Evolutionary conservation across 2,329 filamentous ascomycete species (phyloP).

Genomic region (Colletotrichum sp.): DNA sequence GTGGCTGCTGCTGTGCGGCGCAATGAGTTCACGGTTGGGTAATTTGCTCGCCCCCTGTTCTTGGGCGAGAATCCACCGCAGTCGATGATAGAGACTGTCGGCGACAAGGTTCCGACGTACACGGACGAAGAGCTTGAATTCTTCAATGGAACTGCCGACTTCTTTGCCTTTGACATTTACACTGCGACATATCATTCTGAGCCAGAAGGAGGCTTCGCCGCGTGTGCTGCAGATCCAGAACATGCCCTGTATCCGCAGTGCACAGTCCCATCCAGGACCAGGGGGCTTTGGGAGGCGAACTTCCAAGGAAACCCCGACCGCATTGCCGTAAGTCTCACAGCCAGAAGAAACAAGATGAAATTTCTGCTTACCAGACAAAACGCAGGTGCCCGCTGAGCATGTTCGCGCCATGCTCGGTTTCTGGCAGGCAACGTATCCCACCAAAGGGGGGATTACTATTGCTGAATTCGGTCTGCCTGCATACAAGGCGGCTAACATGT

Average conservation of each 20-base stretch:
- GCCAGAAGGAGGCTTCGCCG: not conserved
- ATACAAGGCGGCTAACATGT: constrained; percentile 47
- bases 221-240: not conserved
- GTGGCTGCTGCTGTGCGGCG: constrained; percentile 50
- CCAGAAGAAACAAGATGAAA: not conserved
- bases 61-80: constrained; percentile 55
- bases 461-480: constrained; percentile 64
- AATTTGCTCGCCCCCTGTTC: constrained; percentile 57
- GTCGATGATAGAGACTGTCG: constrained; percentile 47
- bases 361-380: not conserved
- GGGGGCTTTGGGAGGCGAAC: constrained; percentile 28
- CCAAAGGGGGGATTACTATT: constrained; percentile 44
- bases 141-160: constrained; percentile 57
- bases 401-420: constrained; percentile 60
- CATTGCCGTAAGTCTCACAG: not conserved
- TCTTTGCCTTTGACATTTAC: constrained; percentile 63
- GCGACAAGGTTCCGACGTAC: constrained; percentile 46
- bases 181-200: constrained; percentile 32
- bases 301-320: constrained; percentile 60
- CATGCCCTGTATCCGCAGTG: constrained; percentile 42
- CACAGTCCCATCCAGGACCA: constrained; percentile 31
- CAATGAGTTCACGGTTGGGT: constrained; percentile 50
- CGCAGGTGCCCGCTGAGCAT: constrained; percentile 51
- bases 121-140: constrained; percentile 48
- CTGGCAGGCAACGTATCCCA: constrained; percentile 58